Percentiles rank a stretch among this genome's conserved stretches.
phyloP scores from a whole-genome alignment of 2,329 filamentous ascomycete species.

The Sporothrix pallida region DNA sequence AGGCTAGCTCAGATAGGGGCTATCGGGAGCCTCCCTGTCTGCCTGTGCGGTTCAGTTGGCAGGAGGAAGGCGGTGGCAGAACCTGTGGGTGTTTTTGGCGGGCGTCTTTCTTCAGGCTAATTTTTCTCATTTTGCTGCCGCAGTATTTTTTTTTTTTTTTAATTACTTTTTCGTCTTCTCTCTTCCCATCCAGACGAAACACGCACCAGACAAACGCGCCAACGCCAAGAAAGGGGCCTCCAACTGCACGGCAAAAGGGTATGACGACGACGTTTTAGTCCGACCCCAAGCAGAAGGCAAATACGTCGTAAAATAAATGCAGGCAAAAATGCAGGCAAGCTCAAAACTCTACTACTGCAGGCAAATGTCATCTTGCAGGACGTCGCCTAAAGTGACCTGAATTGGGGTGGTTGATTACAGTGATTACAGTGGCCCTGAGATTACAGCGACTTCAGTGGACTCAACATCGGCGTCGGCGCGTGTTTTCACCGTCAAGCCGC shows the following conservation, averaged over 20 bases:
- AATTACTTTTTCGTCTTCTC: not conserved
- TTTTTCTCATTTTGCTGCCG: too few relatives aligned
- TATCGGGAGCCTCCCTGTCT: too few relatives aligned
- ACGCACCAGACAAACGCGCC: not conserved
- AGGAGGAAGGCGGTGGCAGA: too few relatives aligned
- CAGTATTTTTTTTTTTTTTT: not conserved
- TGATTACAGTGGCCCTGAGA: not conserved
- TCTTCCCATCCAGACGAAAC: not conserved
- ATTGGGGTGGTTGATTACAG: not conserved
- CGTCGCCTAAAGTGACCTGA: not conserved
- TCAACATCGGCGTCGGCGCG: slow-evolving; percentile 1
- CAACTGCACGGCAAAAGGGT: not conserved
- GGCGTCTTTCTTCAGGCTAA: too few relatives aligned
- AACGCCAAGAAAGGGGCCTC: slow-evolving; percentile 14
- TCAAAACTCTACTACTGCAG: too few relatives aligned
- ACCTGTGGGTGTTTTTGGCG: too few relatives aligned
- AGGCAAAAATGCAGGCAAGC: too few relatives aligned
- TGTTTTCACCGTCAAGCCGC: not conserved
- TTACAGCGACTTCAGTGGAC: too few relatives aligned
- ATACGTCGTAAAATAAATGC: too few relatives aligned
- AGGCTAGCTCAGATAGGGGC: too few relatives aligned
- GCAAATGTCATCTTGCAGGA: not conserved
- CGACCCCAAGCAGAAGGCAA: too few relatives aligned
- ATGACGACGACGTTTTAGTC: not conserved
- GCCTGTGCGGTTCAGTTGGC: too few relatives aligned